Conservation (phyloP, 306 rosid species). For the Ceratonia siliqua region DNA sequence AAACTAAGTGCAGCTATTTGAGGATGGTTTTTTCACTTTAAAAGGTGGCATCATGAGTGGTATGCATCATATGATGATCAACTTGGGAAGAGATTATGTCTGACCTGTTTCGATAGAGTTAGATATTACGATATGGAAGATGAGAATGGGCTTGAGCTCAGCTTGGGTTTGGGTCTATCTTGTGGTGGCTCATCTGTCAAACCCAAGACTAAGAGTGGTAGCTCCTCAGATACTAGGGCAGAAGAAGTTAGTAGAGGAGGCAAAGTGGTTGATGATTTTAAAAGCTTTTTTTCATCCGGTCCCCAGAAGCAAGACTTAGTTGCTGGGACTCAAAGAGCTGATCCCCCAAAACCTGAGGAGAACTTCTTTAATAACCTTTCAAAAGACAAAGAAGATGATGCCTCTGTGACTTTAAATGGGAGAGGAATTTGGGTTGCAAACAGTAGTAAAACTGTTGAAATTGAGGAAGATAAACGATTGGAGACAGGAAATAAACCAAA, state of each 20-base stretch:
- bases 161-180: constrained; percentile 94
- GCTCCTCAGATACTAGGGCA: constrained; percentile 55
- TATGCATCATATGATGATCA: constrained; percentile 21
- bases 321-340: constrained; percentile 54
- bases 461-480: constrained; percentile 64
- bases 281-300: constrained; percentile 69
- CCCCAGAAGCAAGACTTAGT: too few species aligned
- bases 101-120: constrained; percentile 31
- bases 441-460: constrained; percentile 50
- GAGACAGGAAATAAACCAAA: constrained; percentile 67
- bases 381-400: constrained; percentile 60
- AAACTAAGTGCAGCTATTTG: constrained; percentile 31
- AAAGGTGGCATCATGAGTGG: constrained; percentile 14
- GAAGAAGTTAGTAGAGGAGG: constrained; percentile 77
- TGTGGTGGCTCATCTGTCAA: constrained; percentile 80
- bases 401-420: constrained; percentile 64
- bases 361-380: constrained; percentile 89
- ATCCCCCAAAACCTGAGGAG: constrained; percentile 66
- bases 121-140: constrained; percentile 68
- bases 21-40: constrained; percentile 10
- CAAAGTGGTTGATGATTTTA: constrained; percentile 76
- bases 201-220: constrained; percentile 72
- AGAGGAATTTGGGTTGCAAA: constrained; percentile 69
- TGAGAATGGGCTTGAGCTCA: constrained; percentile 92
- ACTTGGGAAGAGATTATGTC: constrained; percentile 26